phyloP scores from a whole-genome alignment of 2,329 filamentous ascomycete species.

The Fusarium aywerte region DNA sequence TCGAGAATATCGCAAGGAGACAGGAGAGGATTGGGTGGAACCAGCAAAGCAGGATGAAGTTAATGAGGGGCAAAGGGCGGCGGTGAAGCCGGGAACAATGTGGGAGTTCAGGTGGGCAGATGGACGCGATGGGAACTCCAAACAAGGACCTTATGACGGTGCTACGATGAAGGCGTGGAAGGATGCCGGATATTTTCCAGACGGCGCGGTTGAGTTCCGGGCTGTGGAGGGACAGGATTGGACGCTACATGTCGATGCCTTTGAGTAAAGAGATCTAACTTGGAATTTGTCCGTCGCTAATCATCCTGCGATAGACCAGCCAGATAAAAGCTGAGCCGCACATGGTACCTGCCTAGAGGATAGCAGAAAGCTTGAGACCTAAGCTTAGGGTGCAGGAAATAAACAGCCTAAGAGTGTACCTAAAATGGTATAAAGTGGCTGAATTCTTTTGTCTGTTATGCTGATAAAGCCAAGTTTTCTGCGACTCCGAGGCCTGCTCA shows the following conservation, averaged over 20 bases:
- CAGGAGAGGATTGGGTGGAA: slow-evolving; percentile 83
- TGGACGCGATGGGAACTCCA: slow-evolving; percentile 79
- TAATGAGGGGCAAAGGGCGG: slow-evolving; percentile 18
- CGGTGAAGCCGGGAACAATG: slow-evolving; percentile 42
- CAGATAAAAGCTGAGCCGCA: too few species aligned
- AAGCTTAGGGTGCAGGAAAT: not conserved
- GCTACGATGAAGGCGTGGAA: slow-evolving; percentile 91
- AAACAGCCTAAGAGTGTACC: not conserved
- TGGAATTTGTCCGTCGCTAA: too few species aligned
- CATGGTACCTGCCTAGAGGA: too few species aligned
- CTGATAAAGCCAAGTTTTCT: not conserved
- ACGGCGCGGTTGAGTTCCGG: slow-evolving; percentile 81
- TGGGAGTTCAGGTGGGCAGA: slow-evolving; percentile 98
- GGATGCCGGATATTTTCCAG: slow-evolving; percentile 86
- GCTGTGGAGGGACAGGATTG: slow-evolving; percentile 66
- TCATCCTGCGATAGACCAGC: too few species aligned
- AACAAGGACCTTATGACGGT: slow-evolving; percentile 88
- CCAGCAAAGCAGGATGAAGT: slow-evolving; percentile 47
- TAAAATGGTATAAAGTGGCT: not conserved
- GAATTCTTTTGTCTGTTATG: not conserved
- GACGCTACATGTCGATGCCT: slow-evolving; percentile 59
- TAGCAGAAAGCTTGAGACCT: too few species aligned
- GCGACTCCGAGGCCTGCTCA: not conserved
- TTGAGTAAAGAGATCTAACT: slow-evolving; percentile 57
- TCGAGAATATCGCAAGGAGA: slow-evolving; percentile 84